Base-by-base conservation (phyloP, 2,329 filamentous ascomycete genomes). In the Saccharata proteae region DNA sequence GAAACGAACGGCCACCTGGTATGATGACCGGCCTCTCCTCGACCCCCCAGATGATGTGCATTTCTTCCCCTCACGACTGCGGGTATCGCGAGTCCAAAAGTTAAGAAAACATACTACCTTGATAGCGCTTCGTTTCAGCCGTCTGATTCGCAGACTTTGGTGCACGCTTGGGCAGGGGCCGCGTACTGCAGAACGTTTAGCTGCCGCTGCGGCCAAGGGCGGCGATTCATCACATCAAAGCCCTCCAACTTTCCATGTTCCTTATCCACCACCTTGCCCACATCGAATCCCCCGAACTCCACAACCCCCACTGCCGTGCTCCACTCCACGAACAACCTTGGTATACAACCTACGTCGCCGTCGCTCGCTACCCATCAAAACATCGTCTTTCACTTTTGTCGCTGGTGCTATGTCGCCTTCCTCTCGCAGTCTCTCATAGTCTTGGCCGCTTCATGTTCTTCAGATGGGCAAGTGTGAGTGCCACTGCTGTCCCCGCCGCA, bases 381-480 rank as follows among this genome's bases (percentile, higher is more conserved):
- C 6, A 5, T 14, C 4, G 3, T 19, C 22, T 21, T 26, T 20
- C 12, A 16, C 26, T 29, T 26, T 16, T 30, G 33, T 18, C 28
- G 23, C 33, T 35, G 33, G 33, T 35, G 34, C 30, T 29, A 36
- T 36, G 34, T 32, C 26, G 29, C 17, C 16, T 36, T 26, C 29
- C 34, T 36, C 13, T 19, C 10, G 17, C 25, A 17, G 26, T 20
- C 15, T 18, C 16, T 26, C 30, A 29, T 30, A 33, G 20, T 32
- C 30, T 25, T 26, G 26, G 23, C 13, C 30, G 19, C 23, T n/a
- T 9, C 15, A 26, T 17, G 11, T 20, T n/a, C 28, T 35, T 24
- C 33, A 31, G 23, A 59, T 59, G 55, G 55, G 55, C 51, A 58
- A 57, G 51, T 59, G 55, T 59, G 53, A 37, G 54, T 45, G 41